Base-by-base conservation (phyloP, 2,329 filamentous ascomycete species). In the Sporothrix phasma region DNA sequence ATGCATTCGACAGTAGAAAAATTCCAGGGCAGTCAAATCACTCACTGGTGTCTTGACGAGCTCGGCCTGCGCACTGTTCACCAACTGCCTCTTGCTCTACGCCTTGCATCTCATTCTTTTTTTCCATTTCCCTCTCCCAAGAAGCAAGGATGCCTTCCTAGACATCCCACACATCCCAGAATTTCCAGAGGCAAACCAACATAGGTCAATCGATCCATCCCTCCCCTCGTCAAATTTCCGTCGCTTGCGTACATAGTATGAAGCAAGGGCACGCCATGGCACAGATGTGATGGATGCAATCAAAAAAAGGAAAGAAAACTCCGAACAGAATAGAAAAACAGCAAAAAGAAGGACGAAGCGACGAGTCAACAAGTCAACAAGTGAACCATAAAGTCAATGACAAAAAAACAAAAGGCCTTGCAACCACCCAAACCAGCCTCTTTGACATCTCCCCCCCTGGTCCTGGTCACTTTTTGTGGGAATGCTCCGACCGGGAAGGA, bases 171-270 rank as follows among this genome's bases (percentile, higher is more conserved):
- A 24, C 46, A 34, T 19, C 29, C 49, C 34, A 37, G 5, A 37
- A 2, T 37, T n/a, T n/a, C n/a, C n/a, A n/a, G n/a, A n/a, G n/a
- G n/a, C n/a, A n/a, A n/a, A n/a, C n/a, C n/a, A n/a, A 51, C 47
- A 51, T 26, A 45, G 26, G 47, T 31, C 47, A 51, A 51, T 51
- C 47, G 19, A 31, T n/a, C n/a, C n/a, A n/a, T n/a, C n/a, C n/a
- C n/a, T n/a, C 10, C 51, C 51, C 51, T 37, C 19, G 51, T 56
- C 51, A 56, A 54, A 56, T 56, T 39, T 56, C n/a, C 34, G 39
- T 24, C n/a, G 11, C 51, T 56, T 11, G 31, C 10, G 51, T 39
- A 39, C 46, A 10, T n/a, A n/a, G 13, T 22, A 22, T n/a, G 19
- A 56, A 24, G 19, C 17, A 56, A 39, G 19, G 7, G 26, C 22